Percentiles rank a stretch among this genome's conserved stretches.
Evolutionary conservation across 352 stramenopile genomes (phyloP).

Genomic region (Phytophthora rubi): DNA sequence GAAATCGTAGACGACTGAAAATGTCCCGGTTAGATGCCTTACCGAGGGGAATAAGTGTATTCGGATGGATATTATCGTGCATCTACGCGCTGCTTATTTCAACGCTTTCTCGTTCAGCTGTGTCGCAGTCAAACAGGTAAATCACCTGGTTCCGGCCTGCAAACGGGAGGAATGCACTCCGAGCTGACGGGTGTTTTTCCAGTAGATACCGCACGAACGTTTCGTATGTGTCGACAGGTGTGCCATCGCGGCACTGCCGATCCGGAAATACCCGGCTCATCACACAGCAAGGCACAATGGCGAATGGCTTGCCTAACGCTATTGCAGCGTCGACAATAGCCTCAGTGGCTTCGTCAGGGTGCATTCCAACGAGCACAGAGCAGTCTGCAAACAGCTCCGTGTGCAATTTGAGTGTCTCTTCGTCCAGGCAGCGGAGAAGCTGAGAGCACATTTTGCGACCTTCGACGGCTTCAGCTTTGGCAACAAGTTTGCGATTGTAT

Average conservation of each 20-base stretch:
- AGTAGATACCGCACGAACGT: constrained; percentile 83
- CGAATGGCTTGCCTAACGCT: constrained; percentile 90
- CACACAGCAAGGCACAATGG: constrained; percentile 96
- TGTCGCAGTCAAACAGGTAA: constrained; percentile 72
- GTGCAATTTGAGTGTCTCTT: constrained; percentile 57
- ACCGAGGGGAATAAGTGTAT: too few species aligned
- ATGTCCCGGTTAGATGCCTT: background rate
- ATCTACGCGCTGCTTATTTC: constrained; percentile 8
- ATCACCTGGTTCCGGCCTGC: constrained; percentile 87
- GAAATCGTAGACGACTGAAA: background rate
- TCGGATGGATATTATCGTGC: background rate
- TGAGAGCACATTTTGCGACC: constrained; percentile 58
- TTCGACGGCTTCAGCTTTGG: constrained; percentile 34
- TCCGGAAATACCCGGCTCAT: constrained; percentile 94
- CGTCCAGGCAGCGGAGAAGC: constrained; percentile 64
- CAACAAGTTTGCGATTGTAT: constrained; percentile 71
- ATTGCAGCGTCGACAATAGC: constrained; percentile 94
- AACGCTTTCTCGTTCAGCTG: background rate
- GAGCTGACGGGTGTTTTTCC: constrained; percentile 78
- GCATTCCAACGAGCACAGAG: constrained; percentile 93
- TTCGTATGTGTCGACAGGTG: constrained; percentile 79
- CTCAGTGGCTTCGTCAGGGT: constrained; percentile 96
- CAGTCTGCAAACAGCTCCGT: constrained; percentile 73
- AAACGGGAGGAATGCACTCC: constrained; percentile 75
- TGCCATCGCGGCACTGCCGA: constrained; percentile 62